These are phyloP conservation scores for Nemania serpens DNA, from an alignment of 2,329 filamentous ascomycete genomes.

Conservation along the genomic window DNA sequence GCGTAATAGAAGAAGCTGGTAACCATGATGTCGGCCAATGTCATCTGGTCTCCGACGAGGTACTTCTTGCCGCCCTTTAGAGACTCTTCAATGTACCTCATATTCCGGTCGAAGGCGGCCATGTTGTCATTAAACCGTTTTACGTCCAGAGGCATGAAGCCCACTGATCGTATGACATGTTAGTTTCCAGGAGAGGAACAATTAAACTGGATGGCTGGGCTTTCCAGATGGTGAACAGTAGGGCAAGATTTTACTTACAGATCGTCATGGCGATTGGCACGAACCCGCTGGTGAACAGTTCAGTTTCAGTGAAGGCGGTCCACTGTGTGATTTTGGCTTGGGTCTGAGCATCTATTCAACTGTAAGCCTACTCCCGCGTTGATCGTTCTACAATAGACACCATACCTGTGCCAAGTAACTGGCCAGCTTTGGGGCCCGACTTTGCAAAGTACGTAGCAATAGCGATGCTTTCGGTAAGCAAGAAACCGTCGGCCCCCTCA, in stretches of 20 bases:
- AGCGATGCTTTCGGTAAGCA: constrained; percentile 51
- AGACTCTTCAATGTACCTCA: constrained; percentile 39
- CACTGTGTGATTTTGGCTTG: constrained; percentile 52
- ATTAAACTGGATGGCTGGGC: not conserved
- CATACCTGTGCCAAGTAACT: constrained; percentile 48
- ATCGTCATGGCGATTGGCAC: constrained; percentile 14
- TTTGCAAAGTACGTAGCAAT: constrained; percentile 54
- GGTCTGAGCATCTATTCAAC: constrained; percentile 42
- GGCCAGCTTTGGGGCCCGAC: constrained; percentile 48
- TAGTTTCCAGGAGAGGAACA: not conserved
- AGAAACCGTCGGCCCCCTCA: constrained; percentile 52
- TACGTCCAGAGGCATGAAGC: constrained; percentile 37
- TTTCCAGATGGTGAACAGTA: no score
- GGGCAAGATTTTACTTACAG: constrained; percentile 10
- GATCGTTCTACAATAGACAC: not conserved
- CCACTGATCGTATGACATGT: constrained; percentile 23
- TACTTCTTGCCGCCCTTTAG: constrained; percentile 44
- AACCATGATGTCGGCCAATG: constrained; percentile 47
- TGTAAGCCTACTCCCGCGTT: not conserved
- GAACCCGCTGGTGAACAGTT: constrained; percentile 29
- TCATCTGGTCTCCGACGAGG: constrained; percentile 45
- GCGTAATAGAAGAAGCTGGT: constrained; percentile 34
- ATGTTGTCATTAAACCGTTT: constrained; percentile 29
- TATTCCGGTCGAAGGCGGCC: constrained; percentile 35
- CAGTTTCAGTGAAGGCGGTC: constrained; percentile 48